Percentiles rank a stretch among this genome's conserved stretches.
Conservation (phyloP, 2,329 filamentous ascomycete species). For the Neurospora sp. region DNA sequence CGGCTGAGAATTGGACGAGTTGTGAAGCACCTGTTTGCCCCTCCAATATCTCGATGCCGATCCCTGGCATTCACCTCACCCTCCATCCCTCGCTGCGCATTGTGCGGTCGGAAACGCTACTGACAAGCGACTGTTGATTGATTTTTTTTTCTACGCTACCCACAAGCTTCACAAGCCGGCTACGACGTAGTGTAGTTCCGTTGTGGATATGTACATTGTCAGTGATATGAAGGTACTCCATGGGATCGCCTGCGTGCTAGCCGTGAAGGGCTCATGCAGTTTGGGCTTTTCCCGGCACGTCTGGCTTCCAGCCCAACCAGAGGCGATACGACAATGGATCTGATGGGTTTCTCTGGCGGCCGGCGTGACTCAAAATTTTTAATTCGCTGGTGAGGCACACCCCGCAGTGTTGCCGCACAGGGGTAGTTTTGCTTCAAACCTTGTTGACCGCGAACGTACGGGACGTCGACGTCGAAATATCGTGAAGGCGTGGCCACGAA, state of each 20-base stretch:
- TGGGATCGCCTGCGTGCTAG: background rate
- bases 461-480: background rate
- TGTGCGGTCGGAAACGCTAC: background rate
- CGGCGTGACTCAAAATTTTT: background rate
- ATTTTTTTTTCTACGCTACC: background rate
- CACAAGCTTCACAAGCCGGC: background rate
- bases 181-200: background rate
- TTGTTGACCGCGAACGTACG: background rate
- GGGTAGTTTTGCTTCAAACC: background rate
- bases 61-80: background rate
- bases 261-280: background rate
- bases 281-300: conserved; percentile 10
- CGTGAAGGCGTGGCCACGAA: background rate
- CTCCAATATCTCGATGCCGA: background rate
- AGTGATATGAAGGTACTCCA: background rate
- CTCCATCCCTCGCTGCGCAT: background rate
- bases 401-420: background rate
- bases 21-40: background rate
- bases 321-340: conserved; percentile 5
- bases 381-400: background rate
- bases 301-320: conserved; percentile 15
- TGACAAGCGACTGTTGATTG: background rate
- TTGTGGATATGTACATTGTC: background rate
- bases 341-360: background rate
- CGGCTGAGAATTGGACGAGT: background rate